phyloP scores from a whole-genome alignment of 352 stramenopile species.

The Lagenidium giganteum region DNA sequence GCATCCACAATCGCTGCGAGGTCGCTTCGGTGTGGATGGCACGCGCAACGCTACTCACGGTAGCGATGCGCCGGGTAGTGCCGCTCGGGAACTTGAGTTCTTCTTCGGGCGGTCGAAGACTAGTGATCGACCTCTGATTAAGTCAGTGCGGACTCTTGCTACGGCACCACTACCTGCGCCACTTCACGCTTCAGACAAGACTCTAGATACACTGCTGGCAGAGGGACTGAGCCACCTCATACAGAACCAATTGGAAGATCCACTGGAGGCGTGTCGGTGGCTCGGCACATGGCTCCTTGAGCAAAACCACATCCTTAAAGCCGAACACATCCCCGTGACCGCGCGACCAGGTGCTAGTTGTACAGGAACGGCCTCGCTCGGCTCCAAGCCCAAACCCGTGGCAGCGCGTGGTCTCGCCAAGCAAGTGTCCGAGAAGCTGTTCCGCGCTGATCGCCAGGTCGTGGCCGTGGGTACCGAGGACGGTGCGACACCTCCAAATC shows the following conservation, averaged over 20 bases:
- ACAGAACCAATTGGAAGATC: constrained; percentile 11
- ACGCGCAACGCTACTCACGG: constrained; percentile 81
- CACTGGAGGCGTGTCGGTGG: constrained; percentile 42
- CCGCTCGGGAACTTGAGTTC: constrained; percentile 64
- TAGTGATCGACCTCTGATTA: constrained; percentile 3
- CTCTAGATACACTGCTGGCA: constrained; percentile 30
- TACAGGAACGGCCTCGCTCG: no score
- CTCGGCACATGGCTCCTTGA: constrained; percentile 43
- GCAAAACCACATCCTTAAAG: no score
- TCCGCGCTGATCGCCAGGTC: no score
- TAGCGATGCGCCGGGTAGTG: constrained; percentile 51
- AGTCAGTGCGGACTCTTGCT: background rate
- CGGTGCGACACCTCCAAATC: no score
- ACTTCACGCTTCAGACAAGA: background rate
- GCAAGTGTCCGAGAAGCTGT: no score
- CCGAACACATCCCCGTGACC: no score
- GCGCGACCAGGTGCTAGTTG: no score
- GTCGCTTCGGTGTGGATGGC: constrained; percentile 73
- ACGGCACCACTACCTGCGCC: background rate
- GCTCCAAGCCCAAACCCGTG: no score
- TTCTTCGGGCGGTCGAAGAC: constrained; percentile 44
- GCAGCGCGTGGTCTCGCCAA: no score
- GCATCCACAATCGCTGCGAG: constrained; percentile 54
- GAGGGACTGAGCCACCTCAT: constrained; percentile 35
- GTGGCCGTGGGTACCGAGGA: no score